phyloP scores from a whole-genome alignment of 768 basidiomycete genomes.

The Boletus sensibilis region DNA sequence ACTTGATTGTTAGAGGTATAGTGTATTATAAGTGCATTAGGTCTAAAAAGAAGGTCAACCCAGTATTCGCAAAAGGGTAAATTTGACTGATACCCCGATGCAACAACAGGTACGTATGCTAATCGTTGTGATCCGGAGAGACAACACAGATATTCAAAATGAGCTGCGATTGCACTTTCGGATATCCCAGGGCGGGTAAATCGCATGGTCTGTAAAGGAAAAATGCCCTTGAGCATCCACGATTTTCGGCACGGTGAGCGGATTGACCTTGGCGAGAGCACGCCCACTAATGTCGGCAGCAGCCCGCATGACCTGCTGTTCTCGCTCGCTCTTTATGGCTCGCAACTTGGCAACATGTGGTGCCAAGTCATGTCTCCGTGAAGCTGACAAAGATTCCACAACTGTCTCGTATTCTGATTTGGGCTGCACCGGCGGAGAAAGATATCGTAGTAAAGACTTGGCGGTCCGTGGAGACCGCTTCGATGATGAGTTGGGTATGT shows the following conservation, averaged over 20 bases:
- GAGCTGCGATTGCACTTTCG: slow-evolving; percentile 66
- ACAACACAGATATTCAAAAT: slow-evolving; percentile 87
- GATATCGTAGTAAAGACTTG: slow-evolving; percentile 57
- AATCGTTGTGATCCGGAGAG: slow-evolving; percentile 77
- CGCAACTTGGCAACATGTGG: slow-evolving; percentile 71
- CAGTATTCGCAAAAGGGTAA: neutral
- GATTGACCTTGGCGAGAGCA: slow-evolving; percentile 77
- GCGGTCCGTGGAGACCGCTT: slow-evolving; percentile 42
- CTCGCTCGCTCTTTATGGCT: slow-evolving; percentile 74
- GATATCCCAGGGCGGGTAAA: slow-evolving; percentile 58
- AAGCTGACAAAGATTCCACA: slow-evolving; percentile 51
- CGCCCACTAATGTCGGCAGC: slow-evolving; percentile 87
- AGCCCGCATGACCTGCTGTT: slow-evolving; percentile 74
- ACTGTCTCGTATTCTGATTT: slow-evolving; percentile 53
- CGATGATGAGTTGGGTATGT: slow-evolving; percentile 42
- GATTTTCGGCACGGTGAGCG: neutral
- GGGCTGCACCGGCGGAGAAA: slow-evolving; percentile 30
- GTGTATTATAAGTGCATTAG: slow-evolving; percentile 89
- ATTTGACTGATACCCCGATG: slow-evolving; percentile 65
- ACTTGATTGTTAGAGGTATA: slow-evolving; percentile 90
- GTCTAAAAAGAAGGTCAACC: slow-evolving; percentile 39
- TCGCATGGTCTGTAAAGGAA: slow-evolving; percentile 69
- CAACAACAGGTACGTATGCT: slow-evolving; percentile 98
- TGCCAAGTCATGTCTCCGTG: slow-evolving; percentile 52
- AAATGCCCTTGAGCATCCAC: neutral